phyloP scores from a whole-genome alignment of 1,284 basidiomycete genomes.

The Cryptococcus sp. region DNA sequence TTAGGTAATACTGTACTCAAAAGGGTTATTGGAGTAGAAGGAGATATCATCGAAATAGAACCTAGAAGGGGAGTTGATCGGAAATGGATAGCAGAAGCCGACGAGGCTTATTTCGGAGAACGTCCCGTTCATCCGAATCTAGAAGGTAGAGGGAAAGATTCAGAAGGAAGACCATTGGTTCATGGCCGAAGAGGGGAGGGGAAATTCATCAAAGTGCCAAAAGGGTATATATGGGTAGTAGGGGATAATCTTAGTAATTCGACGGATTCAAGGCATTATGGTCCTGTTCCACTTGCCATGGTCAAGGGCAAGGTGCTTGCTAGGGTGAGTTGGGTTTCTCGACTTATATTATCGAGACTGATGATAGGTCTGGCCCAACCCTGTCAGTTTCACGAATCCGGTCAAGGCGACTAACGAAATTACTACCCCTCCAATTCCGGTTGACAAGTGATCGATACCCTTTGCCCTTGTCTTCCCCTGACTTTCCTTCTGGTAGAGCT shows the following conservation, averaged over 20 bases:
- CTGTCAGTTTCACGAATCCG: not conserved
- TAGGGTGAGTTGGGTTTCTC: constrained; percentile 55
- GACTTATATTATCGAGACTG: not conserved
- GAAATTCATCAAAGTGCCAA: constrained; percentile 70
- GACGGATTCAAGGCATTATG: constrained; percentile 83
- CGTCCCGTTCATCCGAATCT: not conserved
- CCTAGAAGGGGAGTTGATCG: constrained; percentile 46
- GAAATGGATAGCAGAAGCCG: constrained; percentile 24
- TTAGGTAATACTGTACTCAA: constrained; percentile 76
- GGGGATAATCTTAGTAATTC: constrained; percentile 85
- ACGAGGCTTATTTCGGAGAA: constrained; percentile 34
- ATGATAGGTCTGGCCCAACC: constrained; percentile 1
- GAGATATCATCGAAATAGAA: constrained; percentile 84
- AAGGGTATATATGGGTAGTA: constrained; percentile 83
- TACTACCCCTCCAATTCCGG: too few species aligned
- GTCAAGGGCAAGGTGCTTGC: constrained; percentile 72
- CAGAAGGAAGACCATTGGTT: constrained; percentile 11
- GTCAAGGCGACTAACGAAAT: not conserved
- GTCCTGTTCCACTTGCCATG: constrained; percentile 81
- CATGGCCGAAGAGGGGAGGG: constrained; percentile 48
- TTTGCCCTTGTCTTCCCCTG: too few species aligned
- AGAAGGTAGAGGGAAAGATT: constrained; percentile 1
- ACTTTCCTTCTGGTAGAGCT: too few species aligned
- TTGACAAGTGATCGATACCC: too few species aligned
- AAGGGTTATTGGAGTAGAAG: constrained; percentile 82